These are phyloP conservation scores for Citrus trifoliata DNA, from an alignment of 345 rosid genomes.

Conservation along the genomic window DNA sequence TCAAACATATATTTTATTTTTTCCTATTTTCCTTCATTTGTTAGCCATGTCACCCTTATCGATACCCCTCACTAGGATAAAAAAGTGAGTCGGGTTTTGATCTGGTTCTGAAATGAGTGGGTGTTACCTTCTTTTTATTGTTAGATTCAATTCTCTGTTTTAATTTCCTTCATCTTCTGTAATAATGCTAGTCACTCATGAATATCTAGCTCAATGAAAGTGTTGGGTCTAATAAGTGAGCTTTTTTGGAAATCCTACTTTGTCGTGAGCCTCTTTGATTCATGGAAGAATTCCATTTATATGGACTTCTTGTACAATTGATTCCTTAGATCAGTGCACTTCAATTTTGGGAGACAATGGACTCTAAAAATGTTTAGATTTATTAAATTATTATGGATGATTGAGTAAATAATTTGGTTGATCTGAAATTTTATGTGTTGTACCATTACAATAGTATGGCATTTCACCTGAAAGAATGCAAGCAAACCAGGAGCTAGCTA, in stretches of 20 bases:
- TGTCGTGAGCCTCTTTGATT: not conserved
- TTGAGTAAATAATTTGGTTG: not conserved
- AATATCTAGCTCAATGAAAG: not conserved
- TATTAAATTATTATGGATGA: not conserved
- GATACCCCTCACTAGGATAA: too few relatives aligned
- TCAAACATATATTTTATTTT: too few relatives aligned
- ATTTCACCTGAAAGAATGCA: slow-evolving; percentile 59
- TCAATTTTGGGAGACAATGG: not conserved
- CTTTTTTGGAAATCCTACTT: not conserved
- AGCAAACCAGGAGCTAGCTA: slow-evolving; percentile 40
- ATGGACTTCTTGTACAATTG: not conserved
- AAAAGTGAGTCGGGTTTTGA: too few relatives aligned
- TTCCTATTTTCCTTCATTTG: too few relatives aligned
- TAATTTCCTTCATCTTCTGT: too few relatives aligned
- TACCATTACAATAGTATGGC: slow-evolving; percentile 55
- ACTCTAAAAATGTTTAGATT: not conserved
- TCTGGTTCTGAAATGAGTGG: too few relatives aligned
- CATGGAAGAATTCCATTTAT: not conserved
- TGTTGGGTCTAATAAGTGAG: not conserved
- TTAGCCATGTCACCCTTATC: too few relatives aligned
- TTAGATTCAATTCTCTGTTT: not conserved
- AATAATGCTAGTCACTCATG: not conserved
- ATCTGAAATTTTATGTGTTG: not conserved
- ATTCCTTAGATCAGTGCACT: not conserved
- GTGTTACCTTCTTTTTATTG: not conserved